A percentile compares a stretch with the other conserved stretches of the same genome.
These are phyloP conservation scores for Ambrosia hybrid DNA, from an alignment of 140 eudicot genomes.

Conservation along the genomic window DNA sequence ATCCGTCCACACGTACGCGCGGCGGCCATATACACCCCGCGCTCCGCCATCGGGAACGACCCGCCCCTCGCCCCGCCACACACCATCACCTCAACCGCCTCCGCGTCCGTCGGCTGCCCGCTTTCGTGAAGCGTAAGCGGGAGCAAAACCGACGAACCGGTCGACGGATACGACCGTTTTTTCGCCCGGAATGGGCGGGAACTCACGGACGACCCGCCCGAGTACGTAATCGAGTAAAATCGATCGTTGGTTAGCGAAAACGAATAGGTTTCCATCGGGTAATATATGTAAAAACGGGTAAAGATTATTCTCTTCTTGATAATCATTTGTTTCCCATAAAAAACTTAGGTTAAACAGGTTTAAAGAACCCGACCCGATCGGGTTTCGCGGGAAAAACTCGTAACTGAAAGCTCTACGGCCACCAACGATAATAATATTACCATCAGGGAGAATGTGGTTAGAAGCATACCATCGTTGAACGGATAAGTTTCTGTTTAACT, in stretches of 20 bases:
- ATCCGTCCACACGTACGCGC: slow-evolving; percentile 68
- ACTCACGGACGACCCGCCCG: slow-evolving; percentile 44
- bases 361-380: slow-evolving; percentile 1
- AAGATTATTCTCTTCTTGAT: slow-evolving; percentile 75
- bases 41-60: slow-evolving; percentile 47
- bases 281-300: slow-evolving; percentile 76
- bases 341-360: slow-evolving; percentile 40
- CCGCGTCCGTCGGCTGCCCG: neutral
- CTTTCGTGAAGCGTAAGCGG: slow-evolving; percentile 39
- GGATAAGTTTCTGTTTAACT: slow-evolving; percentile 41
- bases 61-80: slow-evolving; percentile 86
- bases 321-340: slow-evolving; percentile 59
- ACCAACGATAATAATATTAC: slow-evolving; percentile 73
- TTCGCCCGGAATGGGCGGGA: slow-evolving; percentile 61
- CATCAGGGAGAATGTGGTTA: slow-evolving; percentile 72
- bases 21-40: slow-evolving; percentile 50
- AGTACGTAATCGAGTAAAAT: slow-evolving; percentile 51
- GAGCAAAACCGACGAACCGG: slow-evolving; percentile 79
- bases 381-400: slow-evolving; percentile 65
- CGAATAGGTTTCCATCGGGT: slow-evolving; percentile 70
- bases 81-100: slow-evolving; percentile 69
- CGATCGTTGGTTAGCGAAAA: slow-evolving; percentile 77
- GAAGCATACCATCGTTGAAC: slow-evolving; percentile 74
- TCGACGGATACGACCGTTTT: slow-evolving; percentile 71
- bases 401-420: slow-evolving; percentile 73